Conservation (phyloP, 2,329 filamentous ascomycete species). For the Anthostomella pinea region DNA sequence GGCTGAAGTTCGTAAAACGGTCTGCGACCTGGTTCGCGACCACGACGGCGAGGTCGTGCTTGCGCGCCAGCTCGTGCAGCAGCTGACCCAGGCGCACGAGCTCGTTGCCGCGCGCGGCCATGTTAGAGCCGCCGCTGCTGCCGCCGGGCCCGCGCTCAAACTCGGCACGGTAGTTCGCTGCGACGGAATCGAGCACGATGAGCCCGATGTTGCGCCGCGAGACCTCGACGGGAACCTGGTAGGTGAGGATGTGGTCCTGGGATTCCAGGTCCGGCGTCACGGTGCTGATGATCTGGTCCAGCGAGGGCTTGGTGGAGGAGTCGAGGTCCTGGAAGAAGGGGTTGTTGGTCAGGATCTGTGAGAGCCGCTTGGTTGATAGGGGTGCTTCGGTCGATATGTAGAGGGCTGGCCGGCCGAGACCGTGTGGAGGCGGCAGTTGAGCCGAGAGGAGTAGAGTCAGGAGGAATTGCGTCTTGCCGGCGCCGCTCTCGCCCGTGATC, state of each 20-base stretch:
- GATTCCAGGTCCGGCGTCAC: constrained; percentile 86
- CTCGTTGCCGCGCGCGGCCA: constrained; percentile 74
- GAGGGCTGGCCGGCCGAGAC: constrained; percentile 70
- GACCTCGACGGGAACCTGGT: constrained; percentile 85
- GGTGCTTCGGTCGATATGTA: constrained; percentile 94
- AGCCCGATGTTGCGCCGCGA: constrained; percentile 74
- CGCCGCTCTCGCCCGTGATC: constrained; percentile 88
- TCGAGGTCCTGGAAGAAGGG: constrained; percentile 48
- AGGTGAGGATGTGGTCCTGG: constrained; percentile 91
- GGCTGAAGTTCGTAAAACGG: constrained; percentile 53
- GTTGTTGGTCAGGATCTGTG: constrained; percentile 72
- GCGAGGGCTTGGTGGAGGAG: constrained; percentile 47
- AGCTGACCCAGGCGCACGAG: constrained; percentile 73
- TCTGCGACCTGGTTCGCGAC: constrained; percentile 96
- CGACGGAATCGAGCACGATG: constrained; percentile 84
- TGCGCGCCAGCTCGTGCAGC: constrained; percentile 71
- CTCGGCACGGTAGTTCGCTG: constrained; percentile 93
- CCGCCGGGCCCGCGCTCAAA: constrained; percentile 59
- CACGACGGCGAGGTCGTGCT: constrained; percentile 76
- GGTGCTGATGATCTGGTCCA: constrained; percentile 76
- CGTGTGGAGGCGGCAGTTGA: constrained; percentile 73
- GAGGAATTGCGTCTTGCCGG: constrained; percentile 92
- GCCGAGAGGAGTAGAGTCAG: constrained; percentile 79
- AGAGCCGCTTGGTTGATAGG: constrained; percentile 75
- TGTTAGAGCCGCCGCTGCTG: constrained; percentile 46